These are phyloP conservation scores for Coemansia sp. DNA, from an alignment of 192 early-diverging fungal genomes.

Conservation along the genomic window DNA sequence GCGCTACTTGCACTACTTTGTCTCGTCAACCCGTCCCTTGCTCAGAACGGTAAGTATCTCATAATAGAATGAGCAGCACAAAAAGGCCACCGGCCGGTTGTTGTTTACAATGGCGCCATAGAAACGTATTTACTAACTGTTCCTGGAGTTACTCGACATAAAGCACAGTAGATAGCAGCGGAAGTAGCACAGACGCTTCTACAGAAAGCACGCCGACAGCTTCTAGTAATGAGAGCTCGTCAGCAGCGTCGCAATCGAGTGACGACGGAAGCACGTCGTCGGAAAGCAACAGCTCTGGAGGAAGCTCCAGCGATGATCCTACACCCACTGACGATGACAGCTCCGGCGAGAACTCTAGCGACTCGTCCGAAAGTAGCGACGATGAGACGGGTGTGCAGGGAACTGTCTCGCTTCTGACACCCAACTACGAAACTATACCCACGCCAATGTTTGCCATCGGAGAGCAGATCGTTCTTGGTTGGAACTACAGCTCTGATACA, in stretches of 20 bases:
- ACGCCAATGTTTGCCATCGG: constrained; percentile 53
- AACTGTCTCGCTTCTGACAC: constrained; percentile 29
- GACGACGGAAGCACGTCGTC: neutral
- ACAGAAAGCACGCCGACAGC: neutral
- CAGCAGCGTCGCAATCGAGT: neutral
- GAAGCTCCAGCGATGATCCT: constrained; percentile 9
- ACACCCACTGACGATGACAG: constrained; percentile 9
- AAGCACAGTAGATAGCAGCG: neutral
- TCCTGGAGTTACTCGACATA: neutral
- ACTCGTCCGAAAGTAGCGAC: constrained; percentile 39
- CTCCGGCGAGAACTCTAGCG: neutral
- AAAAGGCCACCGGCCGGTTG: neutral
- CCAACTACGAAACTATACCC: constrained; percentile 23
- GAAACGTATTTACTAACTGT: neutral
- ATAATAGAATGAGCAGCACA: neutral
- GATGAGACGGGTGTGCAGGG: constrained; percentile 41
- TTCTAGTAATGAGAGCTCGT: neutral
- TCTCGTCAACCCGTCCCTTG: constrained; percentile 20
- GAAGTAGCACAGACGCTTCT: neutral
- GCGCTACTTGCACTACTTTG: constrained; percentile 35
- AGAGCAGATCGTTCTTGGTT: constrained; percentile 34
- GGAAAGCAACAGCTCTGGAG: neutral
- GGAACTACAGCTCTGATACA: constrained; percentile 38
- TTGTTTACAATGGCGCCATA: neutral
- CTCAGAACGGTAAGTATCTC: constrained; percentile 34